A percentile compares a stretch with the other conserved stretches of the same genome.
Evolutionary conservation across 2,329 filamentous ascomycete genomes (phyloP).

Genomic region (Neodidymelliopsis sp.): DNA sequence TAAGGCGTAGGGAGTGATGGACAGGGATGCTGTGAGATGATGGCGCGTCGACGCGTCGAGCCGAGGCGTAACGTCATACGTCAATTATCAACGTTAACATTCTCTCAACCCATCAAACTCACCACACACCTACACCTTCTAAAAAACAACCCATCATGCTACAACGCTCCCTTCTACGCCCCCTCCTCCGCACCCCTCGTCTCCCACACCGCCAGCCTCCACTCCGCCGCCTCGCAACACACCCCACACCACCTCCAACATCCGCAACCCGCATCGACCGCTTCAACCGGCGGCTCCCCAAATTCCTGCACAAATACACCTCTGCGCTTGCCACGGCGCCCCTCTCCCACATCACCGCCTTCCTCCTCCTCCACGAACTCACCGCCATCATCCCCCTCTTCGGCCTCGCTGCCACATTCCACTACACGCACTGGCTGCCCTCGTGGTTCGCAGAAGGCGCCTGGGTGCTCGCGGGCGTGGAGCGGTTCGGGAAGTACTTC

Average conservation of each 20-base stretch:
- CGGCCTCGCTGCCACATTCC: conserved; percentile 77
- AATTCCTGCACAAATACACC: conserved; percentile 73
- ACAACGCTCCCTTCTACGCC: conserved; percentile 11
- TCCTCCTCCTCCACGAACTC: conserved; percentile 89
- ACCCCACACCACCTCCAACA: conserved; percentile 22
- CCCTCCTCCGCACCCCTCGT: conserved; percentile 6
- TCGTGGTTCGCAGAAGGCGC: conserved; percentile 60
- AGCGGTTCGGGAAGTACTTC: conserved; percentile 79
- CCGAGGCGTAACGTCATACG: conserved; percentile 15
- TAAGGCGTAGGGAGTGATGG: conserved; percentile 14
- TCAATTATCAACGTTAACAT: neutral
- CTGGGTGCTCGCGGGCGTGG: conserved; percentile 68
- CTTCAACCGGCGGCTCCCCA: conserved; percentile 59
- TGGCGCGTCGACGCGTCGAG: conserved; percentile 16
- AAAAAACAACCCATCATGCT: conserved; percentile 17
- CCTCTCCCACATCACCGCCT: conserved; percentile 81
- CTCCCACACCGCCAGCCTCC: conserved; percentile 10
- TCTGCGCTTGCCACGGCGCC: conserved; percentile 76
- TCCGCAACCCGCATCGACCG: conserved; percentile 44
- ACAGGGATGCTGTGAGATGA: conserved; percentile 4
- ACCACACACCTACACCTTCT: neutral
- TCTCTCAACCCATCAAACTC: neutral
- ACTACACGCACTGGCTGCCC: conserved; percentile 80
- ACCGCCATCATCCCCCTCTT: conserved; percentile 85
- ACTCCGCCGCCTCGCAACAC: conserved; percentile 28